Conservation (phyloP, 352 stramenopile species). For the Phytophthora pluvialis region DNA sequence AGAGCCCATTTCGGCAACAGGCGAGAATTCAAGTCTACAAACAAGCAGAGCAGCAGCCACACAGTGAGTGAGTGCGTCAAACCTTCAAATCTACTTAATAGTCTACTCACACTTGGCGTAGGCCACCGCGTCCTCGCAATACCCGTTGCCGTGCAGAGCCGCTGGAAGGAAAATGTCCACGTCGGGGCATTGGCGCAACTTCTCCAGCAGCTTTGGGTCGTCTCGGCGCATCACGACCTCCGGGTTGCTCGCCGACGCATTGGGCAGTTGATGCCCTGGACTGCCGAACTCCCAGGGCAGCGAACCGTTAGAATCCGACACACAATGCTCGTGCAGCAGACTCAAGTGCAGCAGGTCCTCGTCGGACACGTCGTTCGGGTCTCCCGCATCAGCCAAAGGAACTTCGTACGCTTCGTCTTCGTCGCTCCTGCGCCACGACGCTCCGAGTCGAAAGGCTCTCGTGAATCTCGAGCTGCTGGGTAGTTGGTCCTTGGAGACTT, state of each 20-base stretch:
- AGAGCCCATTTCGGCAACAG: constrained; percentile 43
- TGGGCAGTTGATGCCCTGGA: constrained; percentile 30
- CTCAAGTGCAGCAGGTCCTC: constrained; percentile 42
- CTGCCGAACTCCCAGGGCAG: constrained; percentile 42
- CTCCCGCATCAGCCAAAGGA: constrained; percentile 11
- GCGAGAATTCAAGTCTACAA: constrained; percentile 40
- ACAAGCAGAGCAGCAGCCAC: neutral
- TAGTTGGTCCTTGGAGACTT: constrained; percentile 11
- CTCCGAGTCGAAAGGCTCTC: constrained; percentile 7
- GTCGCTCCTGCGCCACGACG: constrained; percentile 10
- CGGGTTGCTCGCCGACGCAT: constrained; percentile 27
- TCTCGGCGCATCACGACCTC: constrained; percentile 27
- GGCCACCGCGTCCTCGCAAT: constrained; percentile 57
- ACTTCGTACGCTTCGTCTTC: neutral
- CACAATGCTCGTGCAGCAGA: constrained; percentile 40
- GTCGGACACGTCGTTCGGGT: constrained; percentile 23
- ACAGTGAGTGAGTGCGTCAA: neutral
- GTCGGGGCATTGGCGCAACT: constrained; percentile 46
- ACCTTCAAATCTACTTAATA: no score
- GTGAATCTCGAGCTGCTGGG: constrained; percentile 11
- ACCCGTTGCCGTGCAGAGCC: constrained; percentile 49
- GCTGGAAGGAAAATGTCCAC: constrained; percentile 56
- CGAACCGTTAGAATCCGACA: constrained; percentile 21
- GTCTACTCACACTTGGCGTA: constrained; percentile 51
- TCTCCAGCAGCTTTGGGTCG: constrained; percentile 35